These are phyloP conservation scores for Phoenix roebelenii DNA, from an alignment of 176 grass and related monocot genomes.

Conservation along the genomic window DNA sequence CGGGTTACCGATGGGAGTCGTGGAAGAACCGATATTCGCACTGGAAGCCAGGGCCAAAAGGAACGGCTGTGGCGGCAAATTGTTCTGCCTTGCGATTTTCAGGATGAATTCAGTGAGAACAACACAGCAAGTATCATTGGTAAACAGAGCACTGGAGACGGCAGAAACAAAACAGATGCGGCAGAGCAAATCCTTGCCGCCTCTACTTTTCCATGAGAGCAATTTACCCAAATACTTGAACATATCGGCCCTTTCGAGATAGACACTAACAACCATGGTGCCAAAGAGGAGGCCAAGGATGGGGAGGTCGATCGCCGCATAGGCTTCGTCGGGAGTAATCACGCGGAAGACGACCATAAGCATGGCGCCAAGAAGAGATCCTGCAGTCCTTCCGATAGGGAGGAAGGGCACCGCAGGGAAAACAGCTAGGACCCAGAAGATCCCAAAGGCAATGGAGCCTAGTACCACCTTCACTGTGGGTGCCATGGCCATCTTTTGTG, in stretches of 20 bases:
- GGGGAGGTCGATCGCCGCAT: conserved; percentile 16
- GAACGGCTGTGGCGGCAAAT: conserved; percentile 62
- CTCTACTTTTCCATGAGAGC: conserved; percentile 17
- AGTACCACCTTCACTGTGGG: conserved; percentile 18
- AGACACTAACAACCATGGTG: conserved; percentile 16
- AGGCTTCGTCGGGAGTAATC: conserved; percentile 5
- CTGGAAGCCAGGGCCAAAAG: conserved; percentile 67
- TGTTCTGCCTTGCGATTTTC: conserved; percentile 87
- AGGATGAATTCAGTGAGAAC: conserved; percentile 74
- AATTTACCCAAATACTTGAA: conserved; percentile 11
- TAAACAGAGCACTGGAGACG: conserved; percentile 83
- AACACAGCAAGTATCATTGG: conserved; percentile 94
- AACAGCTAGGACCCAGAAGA: conserved; percentile 10
- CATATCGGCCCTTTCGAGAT: conserved; percentile 16
- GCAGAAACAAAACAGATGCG: conserved; percentile 64
- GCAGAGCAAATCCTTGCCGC: conserved; percentile 54
- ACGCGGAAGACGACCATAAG: conserved; percentile 17
- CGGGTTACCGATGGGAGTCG: conserved; percentile 90
- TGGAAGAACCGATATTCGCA: conserved; percentile 74
- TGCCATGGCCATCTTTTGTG: conserved; percentile 53
- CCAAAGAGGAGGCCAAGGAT: conserved; percentile 14
- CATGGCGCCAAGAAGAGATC: conserved; percentile 13
- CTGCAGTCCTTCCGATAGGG: conserved; percentile 8
- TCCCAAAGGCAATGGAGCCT: not conserved
- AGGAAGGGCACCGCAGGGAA: conserved; percentile 15